phyloP scores from a whole-genome alignment of 306 rosid genomes.

The Fragaria nilgerrensis region DNA sequence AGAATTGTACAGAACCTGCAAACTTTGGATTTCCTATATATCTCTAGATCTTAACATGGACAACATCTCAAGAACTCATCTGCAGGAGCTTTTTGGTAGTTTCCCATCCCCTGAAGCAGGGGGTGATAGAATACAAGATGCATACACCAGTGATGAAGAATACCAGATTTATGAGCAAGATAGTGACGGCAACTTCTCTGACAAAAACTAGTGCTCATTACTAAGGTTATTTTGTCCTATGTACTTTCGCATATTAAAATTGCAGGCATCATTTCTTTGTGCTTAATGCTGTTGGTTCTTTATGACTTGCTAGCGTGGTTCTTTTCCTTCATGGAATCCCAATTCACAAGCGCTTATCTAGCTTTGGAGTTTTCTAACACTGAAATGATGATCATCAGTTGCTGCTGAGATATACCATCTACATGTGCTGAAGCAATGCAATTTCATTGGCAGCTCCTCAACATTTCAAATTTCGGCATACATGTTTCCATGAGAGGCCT shows the following conservation, averaged over 20 bases:
- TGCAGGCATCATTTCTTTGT: not conserved
- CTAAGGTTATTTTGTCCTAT: not conserved
- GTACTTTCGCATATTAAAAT: not conserved
- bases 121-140: slow-evolving; percentile 25
- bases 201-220: slow-evolving; percentile 29
- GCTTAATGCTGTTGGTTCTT: not conserved
- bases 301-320: not conserved
- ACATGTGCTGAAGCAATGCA: not conserved
- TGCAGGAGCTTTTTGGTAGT: slow-evolving; percentile 83
- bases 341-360: not conserved
- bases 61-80: slow-evolving; percentile 64
- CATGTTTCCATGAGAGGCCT: not conserved
- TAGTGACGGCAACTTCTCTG: slow-evolving; percentile 45
- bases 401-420: not conserved
- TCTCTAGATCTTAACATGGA: slow-evolving; percentile 51
- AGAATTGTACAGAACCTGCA: slow-evolving; percentile 3
- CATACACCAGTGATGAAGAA: slow-evolving; percentile 55
- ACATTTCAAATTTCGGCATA: not conserved
- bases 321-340: not conserved
- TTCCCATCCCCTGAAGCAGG: slow-evolving; percentile 50
- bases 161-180: slow-evolving; percentile 64
- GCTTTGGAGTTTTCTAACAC: not conserved
- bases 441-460: not conserved
- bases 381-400: not conserved
- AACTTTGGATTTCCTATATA: slow-evolving; percentile 43